phyloP scores from a whole-genome alignment of 169 alveolate species.

The Plasmodium berghei region DNA sequence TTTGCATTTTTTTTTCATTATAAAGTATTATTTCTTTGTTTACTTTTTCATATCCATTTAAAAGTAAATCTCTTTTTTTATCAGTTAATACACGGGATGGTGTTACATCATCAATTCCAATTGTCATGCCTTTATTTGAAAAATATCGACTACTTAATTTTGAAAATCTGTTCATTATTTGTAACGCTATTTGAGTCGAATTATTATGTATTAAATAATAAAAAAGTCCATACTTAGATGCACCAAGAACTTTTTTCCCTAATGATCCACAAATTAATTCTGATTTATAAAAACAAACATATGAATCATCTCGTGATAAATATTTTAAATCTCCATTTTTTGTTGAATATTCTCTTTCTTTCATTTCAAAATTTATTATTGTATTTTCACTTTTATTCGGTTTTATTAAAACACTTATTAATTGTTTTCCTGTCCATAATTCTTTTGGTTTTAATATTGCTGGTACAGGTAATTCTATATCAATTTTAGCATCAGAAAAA shows the following conservation, averaged over 20 bases:
- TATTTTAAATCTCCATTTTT: constrained; percentile 68
- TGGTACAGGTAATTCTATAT: constrained; percentile 95
- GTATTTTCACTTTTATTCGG: constrained; percentile 93
- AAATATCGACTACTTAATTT: constrained; percentile 96
- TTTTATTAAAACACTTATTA: constrained; percentile 92
- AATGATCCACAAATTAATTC: constrained; percentile 97
- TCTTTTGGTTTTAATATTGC: constrained; percentile 95
- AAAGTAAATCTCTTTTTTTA: constrained; percentile 83
- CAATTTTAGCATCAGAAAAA: constrained; percentile 93
- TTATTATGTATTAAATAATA: constrained; percentile 94
- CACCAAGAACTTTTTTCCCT: constrained; percentile 96
- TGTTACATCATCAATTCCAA: constrained; percentile 98
- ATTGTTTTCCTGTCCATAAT: constrained; percentile 99
- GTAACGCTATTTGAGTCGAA: constrained; percentile 92
- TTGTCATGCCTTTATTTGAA: constrained; percentile 96
- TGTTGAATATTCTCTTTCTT: constrained; percentile 90
- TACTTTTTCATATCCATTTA: constrained; percentile 91
- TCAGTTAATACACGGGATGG: constrained; percentile 88
- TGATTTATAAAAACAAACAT: constrained; percentile 94
- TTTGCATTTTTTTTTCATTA: constrained; percentile 90
- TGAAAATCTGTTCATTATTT: constrained; percentile 96
- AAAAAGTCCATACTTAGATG: constrained; percentile 93
- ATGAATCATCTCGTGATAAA: constrained; percentile 94
- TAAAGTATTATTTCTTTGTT: constrained; percentile 89
- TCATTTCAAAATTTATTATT: constrained; percentile 90